These are phyloP conservation scores for Penicillium capsulatum DNA, from an alignment of 2,329 filamentous ascomycete species.

Conservation along the genomic window DNA sequence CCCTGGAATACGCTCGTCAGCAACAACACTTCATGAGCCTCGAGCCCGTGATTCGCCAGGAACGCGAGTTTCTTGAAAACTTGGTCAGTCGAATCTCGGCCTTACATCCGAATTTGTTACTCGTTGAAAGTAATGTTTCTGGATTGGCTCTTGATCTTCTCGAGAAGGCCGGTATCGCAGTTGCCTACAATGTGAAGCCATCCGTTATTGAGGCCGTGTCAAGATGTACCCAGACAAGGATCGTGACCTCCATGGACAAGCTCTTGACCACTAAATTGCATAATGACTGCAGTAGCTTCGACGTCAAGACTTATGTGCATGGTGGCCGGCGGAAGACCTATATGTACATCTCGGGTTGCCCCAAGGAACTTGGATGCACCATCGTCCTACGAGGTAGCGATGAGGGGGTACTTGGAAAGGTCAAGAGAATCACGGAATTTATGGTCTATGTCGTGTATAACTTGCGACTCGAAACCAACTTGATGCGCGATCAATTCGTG, in stretches of 20 bases:
- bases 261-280: conserved; percentile 70
- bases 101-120: conserved; percentile 74
- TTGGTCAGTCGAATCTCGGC: conserved; percentile 88
- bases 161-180: conserved; percentile 82
- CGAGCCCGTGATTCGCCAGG: conserved; percentile 93
- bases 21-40: conserved; percentile 96
- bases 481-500: conserved; percentile 90
- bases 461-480: conserved; percentile 86
- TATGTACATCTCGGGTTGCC: conserved; percentile 88
- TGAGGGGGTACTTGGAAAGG: conserved; percentile 63
- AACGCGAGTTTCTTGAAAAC: conserved; percentile 87
- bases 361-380: conserved; percentile 86
- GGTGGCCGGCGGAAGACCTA: conserved; percentile 86
- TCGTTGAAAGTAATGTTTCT: conserved; percentile 91
- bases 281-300: conserved; percentile 80
- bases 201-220: conserved; percentile 94
- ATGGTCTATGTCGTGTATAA: conserved; percentile 99
- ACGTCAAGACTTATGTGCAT: conserved; percentile 92
- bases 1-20: conserved; percentile 92
- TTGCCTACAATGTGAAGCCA: conserved; percentile 93
- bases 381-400: conserved; percentile 84
- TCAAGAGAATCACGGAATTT: conserved; percentile 94
- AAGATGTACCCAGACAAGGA: conserved; percentile 82
- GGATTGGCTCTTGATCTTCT: conserved; percentile 85
- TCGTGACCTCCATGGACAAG: conserved; percentile 94